Percentiles rank a stretch among this genome's conserved stretches.
Evolutionary conservation across 2,329 filamentous ascomycete genomes (phyloP).

Genomic region (Clonostachys chloroleuca): DNA sequence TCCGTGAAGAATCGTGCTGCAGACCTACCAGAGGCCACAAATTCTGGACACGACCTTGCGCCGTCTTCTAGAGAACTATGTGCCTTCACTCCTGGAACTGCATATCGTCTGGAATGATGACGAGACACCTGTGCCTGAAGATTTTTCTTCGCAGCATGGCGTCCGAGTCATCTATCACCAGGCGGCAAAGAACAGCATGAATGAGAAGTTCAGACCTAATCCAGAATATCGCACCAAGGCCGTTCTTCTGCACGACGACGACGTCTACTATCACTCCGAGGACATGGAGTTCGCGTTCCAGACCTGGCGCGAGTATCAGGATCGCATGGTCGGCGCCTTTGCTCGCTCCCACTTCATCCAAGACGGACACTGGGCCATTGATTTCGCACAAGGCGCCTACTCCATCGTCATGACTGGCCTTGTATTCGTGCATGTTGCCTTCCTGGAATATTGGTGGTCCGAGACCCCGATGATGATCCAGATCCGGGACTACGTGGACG

Average conservation of each 20-base stretch:
- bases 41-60: constrained; percentile 23
- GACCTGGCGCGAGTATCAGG: constrained; percentile 27
- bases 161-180: constrained; percentile 25
- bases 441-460: constrained; percentile 29
- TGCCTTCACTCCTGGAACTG: constrained; percentile 29
- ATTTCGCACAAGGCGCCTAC: constrained; percentile 20
- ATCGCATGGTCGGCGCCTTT: constrained; percentile 26
- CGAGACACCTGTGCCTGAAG: constrained; percentile 16
- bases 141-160: constrained; percentile 19
- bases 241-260: constrained; percentile 31
- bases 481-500: constrained; percentile 28
- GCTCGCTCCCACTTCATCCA: constrained; percentile 23
- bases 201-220: constrained; percentile 29
- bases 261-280: constrained; percentile 28
- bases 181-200: constrained; percentile 25
- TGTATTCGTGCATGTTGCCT: constrained; percentile 27
- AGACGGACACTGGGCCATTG: constrained; percentile 20
- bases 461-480: constrained; percentile 18
- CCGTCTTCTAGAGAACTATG: constrained; percentile 15
- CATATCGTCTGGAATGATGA: constrained; percentile 31
- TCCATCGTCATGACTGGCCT: constrained; percentile 30
- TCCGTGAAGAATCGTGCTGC: constrained; percentile 26
- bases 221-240: constrained; percentile 27
- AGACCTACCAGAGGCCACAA: constrained; percentile 26
- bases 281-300: constrained; percentile 35